phyloP scores from a whole-genome alignment of 306 rosid genomes.

The Gastrolobium villosum region DNA sequence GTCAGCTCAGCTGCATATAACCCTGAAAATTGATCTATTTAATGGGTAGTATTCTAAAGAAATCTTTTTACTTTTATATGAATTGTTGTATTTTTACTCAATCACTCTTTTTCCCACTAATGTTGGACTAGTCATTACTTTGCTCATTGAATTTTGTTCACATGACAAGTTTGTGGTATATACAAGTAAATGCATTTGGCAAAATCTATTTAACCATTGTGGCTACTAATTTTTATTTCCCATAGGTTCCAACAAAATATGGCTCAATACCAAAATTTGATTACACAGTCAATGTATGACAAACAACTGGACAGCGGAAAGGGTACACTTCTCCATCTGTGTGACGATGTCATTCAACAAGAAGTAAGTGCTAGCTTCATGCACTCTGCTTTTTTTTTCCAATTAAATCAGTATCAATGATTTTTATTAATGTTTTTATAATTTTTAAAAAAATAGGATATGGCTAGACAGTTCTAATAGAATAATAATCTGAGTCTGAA shows the following conservation, averaged over 20 bases:
- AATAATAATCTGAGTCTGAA: neutral
- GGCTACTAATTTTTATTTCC: conserved; percentile 35
- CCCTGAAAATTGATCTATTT: conserved; percentile 20
- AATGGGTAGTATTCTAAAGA: neutral
- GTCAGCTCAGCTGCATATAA: conserved; percentile 24
- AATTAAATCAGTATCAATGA: conserved; percentile 4
- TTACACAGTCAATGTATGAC: conserved; percentile 96
- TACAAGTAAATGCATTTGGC: conserved; percentile 34
- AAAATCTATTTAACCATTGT: conserved; percentile 31
- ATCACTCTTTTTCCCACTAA: neutral
- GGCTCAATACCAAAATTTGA: conserved; percentile 91
- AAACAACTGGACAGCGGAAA: conserved; percentile 96
- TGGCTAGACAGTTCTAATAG: conserved; percentile 22
- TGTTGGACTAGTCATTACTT: conserved; percentile 23
- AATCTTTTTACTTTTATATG: neutral
- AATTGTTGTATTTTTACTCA: neutral
- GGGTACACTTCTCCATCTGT: conserved; percentile 99
- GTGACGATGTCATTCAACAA: conserved; percentile 98
- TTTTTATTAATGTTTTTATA: conserved; percentile 9
- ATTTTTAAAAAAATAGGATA: conserved; percentile 21
- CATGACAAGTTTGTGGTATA: conserved; percentile 13
- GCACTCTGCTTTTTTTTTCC: neutral
- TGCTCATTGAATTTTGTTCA: conserved; percentile 29
- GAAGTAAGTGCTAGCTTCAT: conserved; percentile 72
- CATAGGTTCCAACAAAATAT: conserved; percentile 88